Percentiles rank a stretch among this genome's conserved stretches.
These are phyloP conservation scores for Lactarius vividus DNA, from an alignment of 768 basidiomycete species.

Conservation along the genomic window DNA sequence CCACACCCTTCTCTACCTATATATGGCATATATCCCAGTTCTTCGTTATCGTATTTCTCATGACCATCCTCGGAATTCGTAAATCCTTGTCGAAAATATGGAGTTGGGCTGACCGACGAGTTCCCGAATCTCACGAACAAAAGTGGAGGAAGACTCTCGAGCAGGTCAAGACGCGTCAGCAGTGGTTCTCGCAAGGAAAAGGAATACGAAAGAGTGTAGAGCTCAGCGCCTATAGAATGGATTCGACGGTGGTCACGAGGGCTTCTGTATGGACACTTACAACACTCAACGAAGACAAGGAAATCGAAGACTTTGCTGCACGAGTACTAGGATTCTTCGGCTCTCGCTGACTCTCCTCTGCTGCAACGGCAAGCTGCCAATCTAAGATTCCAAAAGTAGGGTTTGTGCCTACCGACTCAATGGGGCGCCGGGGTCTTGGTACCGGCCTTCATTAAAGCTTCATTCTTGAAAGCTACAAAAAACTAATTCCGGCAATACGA, in stretches of 20 bases:
- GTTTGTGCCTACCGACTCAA: no score
- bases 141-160: not conserved
- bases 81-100: no score
- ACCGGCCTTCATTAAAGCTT: no score
- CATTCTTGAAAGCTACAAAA: slow-evolving; percentile 22
- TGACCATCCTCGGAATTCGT: not conserved
- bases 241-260: not conserved
- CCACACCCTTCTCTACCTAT: not conserved
- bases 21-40: not conserved
- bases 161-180: not conserved
- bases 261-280: not conserved
- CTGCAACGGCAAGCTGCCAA: no score
- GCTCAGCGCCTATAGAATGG: not conserved
- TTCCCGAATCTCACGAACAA: no score
- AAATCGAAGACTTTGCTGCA: not conserved
- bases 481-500: slow-evolving; percentile 3
- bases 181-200: not conserved
- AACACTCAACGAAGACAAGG: not conserved
- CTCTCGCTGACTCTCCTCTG: no score
- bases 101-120: not conserved
- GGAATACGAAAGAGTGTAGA: not conserved
- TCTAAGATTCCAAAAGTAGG: no score
- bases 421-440: no score
- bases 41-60: not conserved
- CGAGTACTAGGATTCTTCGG: not conserved